Evolutionary conservation across 2,329 filamentous ascomycete genomes (phyloP).

Genomic region (Dactylellina parvicollis): DNA sequence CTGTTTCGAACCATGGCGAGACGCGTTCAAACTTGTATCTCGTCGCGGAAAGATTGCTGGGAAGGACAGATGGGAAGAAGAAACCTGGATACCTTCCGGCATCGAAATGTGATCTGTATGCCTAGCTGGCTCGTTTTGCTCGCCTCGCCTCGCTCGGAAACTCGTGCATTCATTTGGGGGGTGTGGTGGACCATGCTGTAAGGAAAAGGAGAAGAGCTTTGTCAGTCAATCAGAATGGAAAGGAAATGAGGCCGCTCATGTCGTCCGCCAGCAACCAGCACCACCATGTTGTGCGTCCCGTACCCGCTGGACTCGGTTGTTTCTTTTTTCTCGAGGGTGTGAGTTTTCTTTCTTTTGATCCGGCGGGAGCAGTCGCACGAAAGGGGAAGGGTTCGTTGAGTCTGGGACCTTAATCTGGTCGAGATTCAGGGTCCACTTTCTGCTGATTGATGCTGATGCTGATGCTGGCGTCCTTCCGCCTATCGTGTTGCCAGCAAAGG

Average conservation of each 20-base stretch:
- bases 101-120: not conserved
- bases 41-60: conserved; percentile 26
- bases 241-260: conserved; percentile 41
- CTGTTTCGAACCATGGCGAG: conserved; percentile 32
- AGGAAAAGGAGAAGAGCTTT: not conserved
- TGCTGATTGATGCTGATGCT: too few species aligned
- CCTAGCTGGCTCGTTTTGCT: conserved; percentile 1
- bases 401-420: conserved; percentile 37
- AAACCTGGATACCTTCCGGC: not conserved
- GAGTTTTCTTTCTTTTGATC: not conserved
- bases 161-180: conserved; percentile 19
- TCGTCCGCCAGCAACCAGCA: conserved; percentile 12
- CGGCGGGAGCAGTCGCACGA: conserved; percentile 26
- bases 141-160: conserved; percentile 41
- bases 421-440: conserved; percentile 44
- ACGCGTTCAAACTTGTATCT: conserved; percentile 31
- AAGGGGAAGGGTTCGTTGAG: conserved; percentile 35
- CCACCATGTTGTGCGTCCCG: conserved; percentile 12
- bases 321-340: not conserved
- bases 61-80: not conserved
- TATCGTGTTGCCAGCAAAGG: conserved; percentile 16
- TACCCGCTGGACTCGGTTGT: conserved; percentile 19
- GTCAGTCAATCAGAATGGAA: conserved; percentile 6
- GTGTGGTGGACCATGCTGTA: not conserved
- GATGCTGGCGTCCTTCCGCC: conserved; percentile 16